phyloP scores from a whole-genome alignment of 257 asterid genomes.

The Jacaranda mimosifolia region DNA sequence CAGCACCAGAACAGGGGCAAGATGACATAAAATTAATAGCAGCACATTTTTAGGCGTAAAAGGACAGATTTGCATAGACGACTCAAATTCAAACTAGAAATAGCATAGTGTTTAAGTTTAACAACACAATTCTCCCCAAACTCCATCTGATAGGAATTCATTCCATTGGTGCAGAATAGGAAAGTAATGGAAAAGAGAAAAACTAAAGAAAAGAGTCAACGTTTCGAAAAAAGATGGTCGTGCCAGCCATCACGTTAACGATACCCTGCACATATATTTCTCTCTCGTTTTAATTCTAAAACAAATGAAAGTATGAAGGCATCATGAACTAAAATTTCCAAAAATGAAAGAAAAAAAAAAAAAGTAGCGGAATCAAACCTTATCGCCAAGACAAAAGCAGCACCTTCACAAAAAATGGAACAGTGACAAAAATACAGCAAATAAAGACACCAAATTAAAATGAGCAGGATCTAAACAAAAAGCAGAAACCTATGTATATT shows the following conservation, averaged over 20 bases:
- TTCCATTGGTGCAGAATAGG: constrained; percentile 2
- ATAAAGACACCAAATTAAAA: background rate
- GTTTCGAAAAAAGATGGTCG: background rate
- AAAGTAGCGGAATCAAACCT: constrained; percentile 47
- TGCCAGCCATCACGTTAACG: constrained; percentile 22
- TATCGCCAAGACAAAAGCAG: constrained; percentile 30
- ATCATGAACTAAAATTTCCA: background rate
- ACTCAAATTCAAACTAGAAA: background rate
- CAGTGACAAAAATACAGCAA: constrained; percentile 9
- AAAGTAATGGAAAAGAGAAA: background rate
- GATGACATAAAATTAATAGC: background rate
- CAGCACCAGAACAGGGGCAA: constrained; percentile 21
- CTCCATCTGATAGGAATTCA: background rate
- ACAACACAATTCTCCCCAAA: background rate
- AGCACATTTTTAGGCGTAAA: background rate
- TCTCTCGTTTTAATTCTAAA: background rate
- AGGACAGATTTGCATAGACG: background rate
- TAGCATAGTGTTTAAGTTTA: background rate
- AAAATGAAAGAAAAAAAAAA: background rate
- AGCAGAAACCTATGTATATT: constrained; percentile 17
- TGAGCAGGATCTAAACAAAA: constrained; percentile 6
- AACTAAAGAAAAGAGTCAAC: constrained; percentile 32
- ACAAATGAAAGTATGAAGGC: background rate
- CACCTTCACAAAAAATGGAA: constrained; percentile 16
- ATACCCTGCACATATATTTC: background rate